A percentile compares a stretch with the other conserved stretches of the same genome.
These are phyloP conservation scores for Ichthyophthirius multifiliis DNA, from an alignment of 169 alveolate genomes.

Conservation along the genomic window DNA sequence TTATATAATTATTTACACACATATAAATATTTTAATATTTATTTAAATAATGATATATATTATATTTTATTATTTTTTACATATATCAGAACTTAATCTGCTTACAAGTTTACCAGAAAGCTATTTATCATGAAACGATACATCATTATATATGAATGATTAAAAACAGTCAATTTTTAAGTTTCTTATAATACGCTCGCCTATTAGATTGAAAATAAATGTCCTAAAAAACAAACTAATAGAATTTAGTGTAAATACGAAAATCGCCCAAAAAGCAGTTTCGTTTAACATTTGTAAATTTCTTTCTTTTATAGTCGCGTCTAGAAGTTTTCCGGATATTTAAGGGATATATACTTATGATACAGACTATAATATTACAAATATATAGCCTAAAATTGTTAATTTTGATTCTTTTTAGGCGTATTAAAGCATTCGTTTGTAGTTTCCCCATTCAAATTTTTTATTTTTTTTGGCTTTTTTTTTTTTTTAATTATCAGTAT, in stretches of 20 bases:
- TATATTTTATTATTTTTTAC: constrained; percentile 10
- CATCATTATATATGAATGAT: constrained; percentile 19
- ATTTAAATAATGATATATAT: too few species aligned
- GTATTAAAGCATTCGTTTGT: neutral
- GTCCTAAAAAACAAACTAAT: constrained; percentile 15
- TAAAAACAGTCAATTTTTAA: constrained; percentile 20
- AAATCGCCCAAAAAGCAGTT: neutral
- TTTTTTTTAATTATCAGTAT: neutral
- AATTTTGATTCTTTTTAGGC: neutral
- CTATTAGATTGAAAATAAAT: constrained; percentile 10
- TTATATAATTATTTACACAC: too few species aligned
- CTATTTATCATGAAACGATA: constrained; percentile 32
- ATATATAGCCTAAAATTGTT: neutral
- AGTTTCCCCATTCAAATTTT: neutral
- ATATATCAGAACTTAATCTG: constrained; percentile 39
- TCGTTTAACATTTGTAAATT: neutral
- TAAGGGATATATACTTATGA: neutral
- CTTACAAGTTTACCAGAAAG: constrained; percentile 42
- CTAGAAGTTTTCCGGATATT: neutral
- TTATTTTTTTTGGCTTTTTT: neutral
- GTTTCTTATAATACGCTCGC: constrained; percentile 13
- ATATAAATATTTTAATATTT: too few species aligned
- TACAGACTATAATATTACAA: neutral
- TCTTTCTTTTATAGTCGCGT: constrained; percentile 8
- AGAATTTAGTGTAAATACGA: neutral